Evolutionary conservation across 352 stramenopile species (phyloP).

Genomic region (Elongisporangium undulatum): DNA sequence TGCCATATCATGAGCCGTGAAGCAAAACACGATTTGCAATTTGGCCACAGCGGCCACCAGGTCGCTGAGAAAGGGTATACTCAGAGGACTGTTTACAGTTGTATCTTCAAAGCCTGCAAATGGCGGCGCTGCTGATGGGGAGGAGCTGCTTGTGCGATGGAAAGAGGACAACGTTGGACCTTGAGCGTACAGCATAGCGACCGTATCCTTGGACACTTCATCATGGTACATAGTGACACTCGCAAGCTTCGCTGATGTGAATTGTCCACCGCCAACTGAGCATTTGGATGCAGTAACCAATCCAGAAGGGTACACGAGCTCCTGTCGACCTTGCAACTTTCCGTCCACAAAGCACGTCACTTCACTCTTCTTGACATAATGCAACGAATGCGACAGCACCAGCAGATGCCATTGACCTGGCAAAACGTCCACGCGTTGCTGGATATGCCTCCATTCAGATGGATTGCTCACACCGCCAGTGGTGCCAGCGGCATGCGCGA

Average conservation of each 20-base stretch:
- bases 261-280: constrained; percentile 47
- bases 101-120: neutral
- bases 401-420: constrained; percentile 65
- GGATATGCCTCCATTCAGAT: constrained; percentile 61
- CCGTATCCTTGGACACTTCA: constrained; percentile 42
- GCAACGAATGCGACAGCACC: constrained; percentile 68
- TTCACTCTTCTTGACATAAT: constrained; percentile 86
- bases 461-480: neutral
- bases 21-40: constrained; percentile 71
- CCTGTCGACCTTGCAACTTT: constrained; percentile 58
- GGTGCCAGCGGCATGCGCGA: neutral
- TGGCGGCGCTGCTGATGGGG: neutral
- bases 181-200: constrained; percentile 56
- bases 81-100: constrained; percentile 20
- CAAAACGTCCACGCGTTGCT: constrained; percentile 29
- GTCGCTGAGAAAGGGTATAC: constrained; percentile 31
- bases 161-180: constrained; percentile 61
- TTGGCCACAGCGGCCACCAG: constrained; percentile 41
- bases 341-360: constrained; percentile 70
- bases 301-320: constrained; percentile 72
- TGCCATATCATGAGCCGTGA: constrained; percentile 51
- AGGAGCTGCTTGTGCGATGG: constrained; percentile 17
- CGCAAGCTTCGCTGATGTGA: constrained; percentile 38
- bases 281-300: constrained; percentile 74
- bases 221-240: constrained; percentile 83